Evolutionary conservation across 2,329 filamentous ascomycete species (phyloP).

Genomic region (Fusarium sp.): DNA sequence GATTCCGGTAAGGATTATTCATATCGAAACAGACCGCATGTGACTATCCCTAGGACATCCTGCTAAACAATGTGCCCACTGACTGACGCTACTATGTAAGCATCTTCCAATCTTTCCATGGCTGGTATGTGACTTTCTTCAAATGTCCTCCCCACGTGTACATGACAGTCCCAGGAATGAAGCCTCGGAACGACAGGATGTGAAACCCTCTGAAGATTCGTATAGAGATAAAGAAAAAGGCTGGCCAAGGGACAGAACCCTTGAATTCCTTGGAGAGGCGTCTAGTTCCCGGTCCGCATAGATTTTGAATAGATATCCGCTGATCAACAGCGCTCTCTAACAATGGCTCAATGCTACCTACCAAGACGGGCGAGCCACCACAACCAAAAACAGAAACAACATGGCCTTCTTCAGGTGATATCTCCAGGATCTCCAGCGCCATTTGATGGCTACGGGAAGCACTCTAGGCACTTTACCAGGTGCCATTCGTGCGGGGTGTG

Average conservation of each 20-base stretch:
- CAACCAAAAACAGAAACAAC: conserved; percentile 8
- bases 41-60: conserved; percentile 1
- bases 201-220: conserved; percentile 24
- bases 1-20: neutral
- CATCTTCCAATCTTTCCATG: conserved; percentile 39
- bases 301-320: conserved; percentile 16
- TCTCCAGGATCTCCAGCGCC: neutral
- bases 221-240: neutral
- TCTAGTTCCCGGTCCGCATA: conserved; percentile 22
- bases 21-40: conserved; percentile 3
- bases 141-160: conserved; percentile 36
- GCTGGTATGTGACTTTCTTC: conserved; percentile 36
- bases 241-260: conserved; percentile 28
- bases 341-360: conserved; percentile 25
- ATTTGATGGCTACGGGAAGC: conserved; percentile 3
- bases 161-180: conserved; percentile 34
- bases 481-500: conserved; percentile 30
- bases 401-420: neutral
- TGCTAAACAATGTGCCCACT: conserved; percentile 1
- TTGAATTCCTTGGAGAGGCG: conserved; percentile 38
- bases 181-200: conserved; percentile 23
- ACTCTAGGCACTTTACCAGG: conserved; percentile 8
- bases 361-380: conserved; percentile 26
- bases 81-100: conserved; percentile 6
- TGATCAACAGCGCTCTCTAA: conserved; percentile 30